Percentiles rank a stretch among this genome's conserved stretches.
phyloP scores from a whole-genome alignment of 345 rosid genomes.

The Salix udensis region DNA sequence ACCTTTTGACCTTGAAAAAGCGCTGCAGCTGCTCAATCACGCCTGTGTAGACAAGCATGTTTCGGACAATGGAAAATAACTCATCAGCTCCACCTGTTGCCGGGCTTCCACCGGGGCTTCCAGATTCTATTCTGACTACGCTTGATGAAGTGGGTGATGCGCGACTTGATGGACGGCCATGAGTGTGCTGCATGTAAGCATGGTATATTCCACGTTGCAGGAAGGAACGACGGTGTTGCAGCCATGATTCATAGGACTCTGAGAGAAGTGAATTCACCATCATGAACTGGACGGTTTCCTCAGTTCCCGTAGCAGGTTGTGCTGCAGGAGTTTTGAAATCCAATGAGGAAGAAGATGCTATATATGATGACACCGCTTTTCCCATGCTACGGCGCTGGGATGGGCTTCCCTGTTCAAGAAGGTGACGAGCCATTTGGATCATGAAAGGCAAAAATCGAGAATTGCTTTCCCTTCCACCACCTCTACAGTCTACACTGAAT shows the following conservation, averaged over 20 bases:
- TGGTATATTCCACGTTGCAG: constrained; percentile 87
- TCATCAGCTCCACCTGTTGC: constrained; percentile 40
- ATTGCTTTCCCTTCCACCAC: constrained; percentile 99
- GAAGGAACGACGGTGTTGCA: constrained; percentile 78
- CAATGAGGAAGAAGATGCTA: constrained; percentile 49
- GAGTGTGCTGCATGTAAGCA: constrained; percentile 83
- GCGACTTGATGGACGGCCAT: constrained; percentile 53
- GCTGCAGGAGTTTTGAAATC: constrained; percentile 55
- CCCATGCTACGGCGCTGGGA: constrained; percentile 71
- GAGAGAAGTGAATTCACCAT: constrained; percentile 95
- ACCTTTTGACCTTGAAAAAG: constrained; percentile 63
- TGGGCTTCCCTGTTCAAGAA: constrained; percentile 87
- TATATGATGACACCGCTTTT: constrained; percentile 67
- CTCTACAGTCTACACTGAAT: constrained; percentile 75
- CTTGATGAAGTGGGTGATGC: constrained; percentile 27
- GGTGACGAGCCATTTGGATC: constrained; percentile 93
- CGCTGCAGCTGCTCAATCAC: constrained; percentile 89
- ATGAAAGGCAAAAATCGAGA: constrained; percentile 88
- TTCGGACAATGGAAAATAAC: constrained; percentile 58
- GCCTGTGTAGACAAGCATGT: constrained; percentile 86
- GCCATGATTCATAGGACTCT: constrained; percentile 88
- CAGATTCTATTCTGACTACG: constrained; percentile 37
- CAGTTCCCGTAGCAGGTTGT: constrained; percentile 58
- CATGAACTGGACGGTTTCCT: constrained; percentile 92
- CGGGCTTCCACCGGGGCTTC: constrained; percentile 35